Percentiles rank a stretch among this genome's conserved stretches.
These are phyloP conservation scores for Pseudogymnoascus sp. DNA, from an alignment of 2,329 filamentous ascomycete species.

Conservation along the genomic window DNA sequence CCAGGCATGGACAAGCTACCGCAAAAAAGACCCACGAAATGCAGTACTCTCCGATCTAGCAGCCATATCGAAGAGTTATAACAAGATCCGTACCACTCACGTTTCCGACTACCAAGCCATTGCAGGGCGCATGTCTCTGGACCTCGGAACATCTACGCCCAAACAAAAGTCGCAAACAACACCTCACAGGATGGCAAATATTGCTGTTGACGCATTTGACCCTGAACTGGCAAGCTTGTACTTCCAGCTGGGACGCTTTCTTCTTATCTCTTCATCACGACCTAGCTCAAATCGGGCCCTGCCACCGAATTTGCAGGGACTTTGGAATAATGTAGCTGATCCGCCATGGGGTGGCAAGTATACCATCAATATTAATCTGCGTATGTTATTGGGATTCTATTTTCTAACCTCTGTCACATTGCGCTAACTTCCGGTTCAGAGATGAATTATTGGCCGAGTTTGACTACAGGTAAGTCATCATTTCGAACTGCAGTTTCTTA, in stretches of 20 bases:
- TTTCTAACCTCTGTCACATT: background rate
- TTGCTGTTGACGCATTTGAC: constrained; percentile 15
- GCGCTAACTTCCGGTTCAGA: background rate
- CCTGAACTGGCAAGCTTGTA: constrained; percentile 25
- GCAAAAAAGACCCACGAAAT: constrained; percentile 13
- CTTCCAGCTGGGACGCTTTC: constrained; percentile 31
- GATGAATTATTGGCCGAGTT: constrained; percentile 11
- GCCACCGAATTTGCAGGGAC: constrained; percentile 39
- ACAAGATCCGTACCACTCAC: background rate
- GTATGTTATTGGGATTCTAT: constrained; percentile 24
- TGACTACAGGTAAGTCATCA: background rate
- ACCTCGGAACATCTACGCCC: constrained; percentile 15
- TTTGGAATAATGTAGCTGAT: constrained; percentile 36
- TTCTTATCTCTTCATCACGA: constrained; percentile 30
- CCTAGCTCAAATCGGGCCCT: constrained; percentile 22
- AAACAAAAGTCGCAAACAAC: constrained; percentile 14
- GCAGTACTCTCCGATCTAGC: constrained; percentile 18
- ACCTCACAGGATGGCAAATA: constrained; percentile 7
- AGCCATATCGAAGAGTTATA: constrained; percentile 3
- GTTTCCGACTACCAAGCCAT: constrained; percentile 6
- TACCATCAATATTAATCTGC: constrained; percentile 39
- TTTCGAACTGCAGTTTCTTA: background rate
- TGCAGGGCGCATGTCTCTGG: constrained; percentile 10
- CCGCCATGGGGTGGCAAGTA: constrained; percentile 38
- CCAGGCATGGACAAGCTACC: constrained; percentile 20